Base-by-base conservation (phyloP, 805 yeast genomes). In the Wickerhamiella australiensis region DNA sequence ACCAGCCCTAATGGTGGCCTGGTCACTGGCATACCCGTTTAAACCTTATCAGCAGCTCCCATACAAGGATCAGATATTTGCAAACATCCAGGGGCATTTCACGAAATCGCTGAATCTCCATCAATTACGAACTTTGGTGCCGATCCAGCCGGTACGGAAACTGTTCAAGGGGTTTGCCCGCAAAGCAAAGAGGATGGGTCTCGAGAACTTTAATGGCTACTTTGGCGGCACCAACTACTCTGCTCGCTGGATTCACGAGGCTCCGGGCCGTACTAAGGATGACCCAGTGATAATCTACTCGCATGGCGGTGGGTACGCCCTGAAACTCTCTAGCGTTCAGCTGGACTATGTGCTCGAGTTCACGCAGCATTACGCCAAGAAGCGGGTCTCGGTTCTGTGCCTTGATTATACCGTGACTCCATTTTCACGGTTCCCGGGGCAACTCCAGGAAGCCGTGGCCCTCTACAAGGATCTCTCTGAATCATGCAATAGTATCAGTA, bases 401-500 rank as follows among this genome's bases (percentile, higher is more conserved):
- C 50, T 63, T 20, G 67, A 65, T 51, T 65, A 65, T 51, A 59
- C 65, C 3, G 52, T 62, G 2, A 51, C 60, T n/a, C 54, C 61
- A 3, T 47, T 49, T 7, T 52, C 52, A 2, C 47, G 43, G 33
- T 58, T 47, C 50, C 67, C 68, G 8, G 50, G 46, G 9, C 67
- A 62, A 49, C 50, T 64, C 25, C 26, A 46, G 15, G 65, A 65
- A 49, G 33, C 33, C 27, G n/a, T 21, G 15, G 27, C 27, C 7
- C 27, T 35, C 11, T 47, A 47, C 42, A 15, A 11, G 13, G 46
- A 41, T 3, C 36, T 47, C 18, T 12, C 42, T 4, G 12, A 23
- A 27, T 17, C 31, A 15, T 52, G 54, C 47, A 49, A 53, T 23
- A 52, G 25, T 23, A 40, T 62, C 42, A 49, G 58, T 6, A 35